phyloP scores from a whole-genome alignment of 441 rosid species.

The Syzygium malaccense region DNA sequence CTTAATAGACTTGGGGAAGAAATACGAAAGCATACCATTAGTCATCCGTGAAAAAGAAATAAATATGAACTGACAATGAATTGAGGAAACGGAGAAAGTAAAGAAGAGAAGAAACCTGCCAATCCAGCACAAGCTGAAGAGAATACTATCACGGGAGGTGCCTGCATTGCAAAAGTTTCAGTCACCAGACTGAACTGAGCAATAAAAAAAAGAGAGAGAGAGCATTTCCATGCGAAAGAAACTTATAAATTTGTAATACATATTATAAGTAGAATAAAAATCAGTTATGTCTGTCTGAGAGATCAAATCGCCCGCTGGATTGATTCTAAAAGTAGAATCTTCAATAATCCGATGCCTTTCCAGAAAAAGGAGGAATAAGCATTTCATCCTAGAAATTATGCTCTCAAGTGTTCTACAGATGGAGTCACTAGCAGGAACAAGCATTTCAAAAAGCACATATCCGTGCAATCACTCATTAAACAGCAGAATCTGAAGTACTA shows the following conservation, averaged over 20 bases:
- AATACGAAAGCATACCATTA: not conserved
- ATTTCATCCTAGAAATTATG: not conserved
- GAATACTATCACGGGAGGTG: conserved; percentile 89
- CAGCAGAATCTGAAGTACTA: not conserved
- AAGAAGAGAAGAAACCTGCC: conserved; percentile 39
- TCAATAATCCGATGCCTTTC: not conserved
- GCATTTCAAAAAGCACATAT: not conserved
- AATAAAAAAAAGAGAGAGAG: not conserved
- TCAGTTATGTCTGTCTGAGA: not conserved
- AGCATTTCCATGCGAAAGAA: not conserved
- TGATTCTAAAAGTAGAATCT: not conserved
- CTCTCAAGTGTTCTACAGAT: not conserved
- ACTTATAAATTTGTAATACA: not conserved
- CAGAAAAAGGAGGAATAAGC: not conserved
- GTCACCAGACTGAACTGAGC: not conserved
- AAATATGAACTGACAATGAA: not conserved
- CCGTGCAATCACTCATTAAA: not conserved
- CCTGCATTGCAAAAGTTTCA: conserved; percentile 39
- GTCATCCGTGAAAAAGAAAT: not conserved
- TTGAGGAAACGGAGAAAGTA: not conserved
- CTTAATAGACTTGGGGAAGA: not conserved
- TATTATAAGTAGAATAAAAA: not conserved
- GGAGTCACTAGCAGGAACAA: not conserved
- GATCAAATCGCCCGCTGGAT: not conserved
- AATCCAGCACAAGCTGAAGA: conserved; percentile 91